Conservation (phyloP, 306 rosid species). For the Cercis canadensis region DNA sequence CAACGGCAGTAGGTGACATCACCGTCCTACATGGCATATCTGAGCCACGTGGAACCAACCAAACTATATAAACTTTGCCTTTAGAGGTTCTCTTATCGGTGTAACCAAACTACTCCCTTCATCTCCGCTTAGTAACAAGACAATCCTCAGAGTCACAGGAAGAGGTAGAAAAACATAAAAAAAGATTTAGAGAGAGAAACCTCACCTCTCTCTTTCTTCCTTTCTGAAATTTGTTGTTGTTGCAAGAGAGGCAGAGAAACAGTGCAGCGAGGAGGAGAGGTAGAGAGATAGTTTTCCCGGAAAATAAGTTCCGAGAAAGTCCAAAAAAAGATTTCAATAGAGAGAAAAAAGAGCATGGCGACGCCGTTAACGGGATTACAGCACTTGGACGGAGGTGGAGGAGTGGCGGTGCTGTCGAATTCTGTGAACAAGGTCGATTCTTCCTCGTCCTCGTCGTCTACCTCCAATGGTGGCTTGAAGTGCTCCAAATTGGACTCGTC, state of each 20-base stretch:
- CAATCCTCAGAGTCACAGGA: background rate
- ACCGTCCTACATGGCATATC: conserved; percentile 42
- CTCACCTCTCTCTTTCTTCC: conserved; percentile 14
- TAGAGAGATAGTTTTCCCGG: conserved; percentile 6
- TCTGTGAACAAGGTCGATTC: conserved; percentile 71
- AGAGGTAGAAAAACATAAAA: background rate
- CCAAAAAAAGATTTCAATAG: background rate
- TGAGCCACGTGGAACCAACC: conserved; percentile 51
- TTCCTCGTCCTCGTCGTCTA: conserved; percentile 47
- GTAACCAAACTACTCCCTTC: conserved; percentile 43
- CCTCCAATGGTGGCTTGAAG: conserved; percentile 51
- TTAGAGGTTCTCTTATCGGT: conserved; percentile 33
- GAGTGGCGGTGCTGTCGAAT: conserved; percentile 74
- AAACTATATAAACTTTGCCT: conserved; percentile 20
- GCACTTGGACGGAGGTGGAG: conserved; percentile 74
- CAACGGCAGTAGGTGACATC: conserved; percentile 33
- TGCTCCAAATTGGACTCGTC: conserved; percentile 67
- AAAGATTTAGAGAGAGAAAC: conserved; percentile 42
- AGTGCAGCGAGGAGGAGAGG: background rate
- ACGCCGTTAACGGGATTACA: conserved; percentile 74
- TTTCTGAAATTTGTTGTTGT: conserved; percentile 23
- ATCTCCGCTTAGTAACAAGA: conserved; percentile 44
- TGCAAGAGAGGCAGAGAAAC: background rate
- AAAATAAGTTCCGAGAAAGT: conserved; percentile 31
- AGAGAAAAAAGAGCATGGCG: conserved; percentile 54